These are phyloP conservation scores for Aureococcus anophagefferens DNA, from an alignment of 108 stramenopile genomes.

Conservation along the genomic window DNA sequence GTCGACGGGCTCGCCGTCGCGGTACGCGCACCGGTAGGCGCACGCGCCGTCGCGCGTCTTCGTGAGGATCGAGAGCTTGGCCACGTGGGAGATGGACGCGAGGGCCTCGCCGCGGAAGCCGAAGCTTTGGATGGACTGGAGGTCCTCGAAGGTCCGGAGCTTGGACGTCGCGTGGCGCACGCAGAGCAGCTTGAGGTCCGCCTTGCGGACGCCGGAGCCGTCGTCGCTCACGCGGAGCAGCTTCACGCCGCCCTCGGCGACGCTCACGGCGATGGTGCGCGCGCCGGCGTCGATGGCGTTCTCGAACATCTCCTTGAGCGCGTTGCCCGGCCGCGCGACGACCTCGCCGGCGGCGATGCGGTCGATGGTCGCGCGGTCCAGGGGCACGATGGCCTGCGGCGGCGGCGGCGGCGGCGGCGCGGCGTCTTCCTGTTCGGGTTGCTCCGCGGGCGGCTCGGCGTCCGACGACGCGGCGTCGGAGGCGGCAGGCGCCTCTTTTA, in stretches of 20 bases:
- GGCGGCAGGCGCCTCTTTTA: too few relatives aligned
- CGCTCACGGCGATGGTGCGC: constrained; percentile 29
- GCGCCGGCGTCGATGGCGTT: constrained; percentile 88
- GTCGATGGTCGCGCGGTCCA: constrained; percentile 77
- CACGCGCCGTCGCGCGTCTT: constrained; percentile 21
- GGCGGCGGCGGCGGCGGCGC: too few relatives aligned
- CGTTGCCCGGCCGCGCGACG: constrained; percentile 83
- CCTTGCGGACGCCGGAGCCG: constrained; percentile 52
- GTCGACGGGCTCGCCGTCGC: constrained; percentile 52
- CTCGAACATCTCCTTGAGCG: constrained; percentile 93
- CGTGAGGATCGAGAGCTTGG: constrained; percentile 38
- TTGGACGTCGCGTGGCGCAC: constrained; percentile 92
- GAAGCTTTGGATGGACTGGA: constrained; percentile 67
- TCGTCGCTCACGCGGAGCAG: constrained; percentile 51
- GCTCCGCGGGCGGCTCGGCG: too few relatives aligned
- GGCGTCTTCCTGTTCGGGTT: too few relatives aligned
- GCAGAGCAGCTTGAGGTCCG: constrained; percentile 72
- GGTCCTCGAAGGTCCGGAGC: constrained; percentile 69
- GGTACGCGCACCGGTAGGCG: constrained; percentile 66
- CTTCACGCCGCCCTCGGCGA: constrained; percentile 41
- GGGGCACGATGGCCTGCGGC: constrained; percentile 36
- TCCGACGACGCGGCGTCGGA: too few relatives aligned
- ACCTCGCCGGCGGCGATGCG: constrained; percentile 97
- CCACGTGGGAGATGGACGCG: constrained; percentile 50
- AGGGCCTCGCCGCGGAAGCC: constrained; percentile 96